phyloP scores from a whole-genome alignment of 1,284 basidiomycete species.

The Neotropicomus parvogracilis region DNA sequence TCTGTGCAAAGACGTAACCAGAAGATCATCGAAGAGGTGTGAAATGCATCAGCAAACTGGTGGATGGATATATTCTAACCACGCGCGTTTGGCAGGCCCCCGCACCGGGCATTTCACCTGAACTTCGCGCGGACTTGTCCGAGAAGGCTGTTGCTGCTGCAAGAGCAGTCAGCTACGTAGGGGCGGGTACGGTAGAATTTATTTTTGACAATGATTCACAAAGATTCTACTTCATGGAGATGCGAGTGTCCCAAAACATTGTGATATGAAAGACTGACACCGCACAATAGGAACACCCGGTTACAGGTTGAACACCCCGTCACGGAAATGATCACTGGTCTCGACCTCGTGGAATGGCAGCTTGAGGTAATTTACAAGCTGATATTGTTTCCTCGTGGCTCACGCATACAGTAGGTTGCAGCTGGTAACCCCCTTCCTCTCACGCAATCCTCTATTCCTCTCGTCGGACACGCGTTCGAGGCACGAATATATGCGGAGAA shows the following conservation, averaged over 20 bases:
- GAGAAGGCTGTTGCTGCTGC: conserved; percentile 90
- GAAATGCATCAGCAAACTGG: neutral
- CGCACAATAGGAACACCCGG: conserved; percentile 73
- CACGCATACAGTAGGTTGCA: conserved; percentile 55
- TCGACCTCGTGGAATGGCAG: conserved; percentile 95
- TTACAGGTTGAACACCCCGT: conserved; percentile 94
- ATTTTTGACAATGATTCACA: conserved; percentile 88
- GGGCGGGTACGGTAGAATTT: conserved; percentile 91
- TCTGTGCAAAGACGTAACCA: conserved; percentile 93
- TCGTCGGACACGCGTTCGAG: conserved; percentile 91
- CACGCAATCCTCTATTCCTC: conserved; percentile 71
- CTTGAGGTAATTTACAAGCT: conserved; percentile 56
- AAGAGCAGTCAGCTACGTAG: conserved; percentile 85
- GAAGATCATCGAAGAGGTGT: conserved; percentile 89
- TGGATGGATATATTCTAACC: neutral
- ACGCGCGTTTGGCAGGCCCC: conserved; percentile 61
- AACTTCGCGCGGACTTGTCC: conserved; percentile 76
- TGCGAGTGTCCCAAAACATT: conserved; percentile 45
- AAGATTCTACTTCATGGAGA: conserved; percentile 92
- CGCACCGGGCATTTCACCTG: conserved; percentile 78
- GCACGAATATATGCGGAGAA: conserved; percentile 97
- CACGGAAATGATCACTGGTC: conserved; percentile 91
- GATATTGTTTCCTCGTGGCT: neutral
- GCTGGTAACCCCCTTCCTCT: conserved; percentile 84
- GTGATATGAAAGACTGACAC: conserved; percentile 1